Conservation (phyloP, 768 basidiomycete species). For the Cystofilobasidium macerans region DNA sequence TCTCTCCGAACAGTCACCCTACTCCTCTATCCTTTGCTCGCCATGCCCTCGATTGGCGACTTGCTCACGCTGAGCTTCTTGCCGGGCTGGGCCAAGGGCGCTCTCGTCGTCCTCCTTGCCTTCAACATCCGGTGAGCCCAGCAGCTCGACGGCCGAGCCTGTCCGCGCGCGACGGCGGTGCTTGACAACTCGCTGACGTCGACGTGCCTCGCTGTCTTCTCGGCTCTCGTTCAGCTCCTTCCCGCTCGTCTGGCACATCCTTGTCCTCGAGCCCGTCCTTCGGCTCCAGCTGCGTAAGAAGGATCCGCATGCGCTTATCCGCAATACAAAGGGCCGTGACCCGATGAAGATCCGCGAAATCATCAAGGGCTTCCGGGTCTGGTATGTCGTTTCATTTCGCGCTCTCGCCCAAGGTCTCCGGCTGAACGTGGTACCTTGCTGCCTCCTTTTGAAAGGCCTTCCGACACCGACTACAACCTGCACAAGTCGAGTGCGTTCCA, state of each 20-base stretch:
- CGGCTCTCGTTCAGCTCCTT: not conserved
- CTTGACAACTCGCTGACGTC: not conserved
- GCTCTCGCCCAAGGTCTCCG: not conserved
- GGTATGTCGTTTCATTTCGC: no score
- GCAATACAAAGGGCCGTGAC: not conserved
- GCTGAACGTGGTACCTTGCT: not conserved
- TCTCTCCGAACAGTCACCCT: no score
- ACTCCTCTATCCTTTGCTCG: not conserved
- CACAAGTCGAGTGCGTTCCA: no score
- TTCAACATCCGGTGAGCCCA: not conserved
- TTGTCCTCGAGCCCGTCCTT: not conserved
- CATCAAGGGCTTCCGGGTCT: not conserved
- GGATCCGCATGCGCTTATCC: not conserved
- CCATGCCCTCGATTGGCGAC: not conserved
- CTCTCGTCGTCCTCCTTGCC: not conserved
- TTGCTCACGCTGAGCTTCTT: not conserved
- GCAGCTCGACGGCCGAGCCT: not conserved
- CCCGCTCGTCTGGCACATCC: not conserved
- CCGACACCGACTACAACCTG: not conserved
- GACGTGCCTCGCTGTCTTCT: not conserved
- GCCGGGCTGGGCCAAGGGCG: constrained; percentile 11
- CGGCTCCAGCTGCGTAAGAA: not conserved
- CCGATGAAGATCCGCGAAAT: not conserved
- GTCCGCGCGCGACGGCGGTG: no score
- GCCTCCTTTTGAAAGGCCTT: not conserved